A percentile compares a stretch with the other conserved stretches of the same genome.
Conservation (phyloP, 306 rosid species). For the Rosa multiflora region DNA sequence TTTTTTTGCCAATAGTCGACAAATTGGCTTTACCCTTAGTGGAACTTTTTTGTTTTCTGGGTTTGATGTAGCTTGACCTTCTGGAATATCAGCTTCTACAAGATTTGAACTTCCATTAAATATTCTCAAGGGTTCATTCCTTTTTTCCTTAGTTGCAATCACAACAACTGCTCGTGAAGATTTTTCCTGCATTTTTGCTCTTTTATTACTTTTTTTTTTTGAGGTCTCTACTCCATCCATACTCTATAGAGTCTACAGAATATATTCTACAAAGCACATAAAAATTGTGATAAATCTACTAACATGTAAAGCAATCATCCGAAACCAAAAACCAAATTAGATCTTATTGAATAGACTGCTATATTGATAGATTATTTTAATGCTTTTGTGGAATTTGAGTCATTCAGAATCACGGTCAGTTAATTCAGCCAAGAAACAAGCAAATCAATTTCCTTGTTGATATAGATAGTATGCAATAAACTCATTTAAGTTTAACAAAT, state of each 20-base stretch:
- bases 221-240: not conserved
- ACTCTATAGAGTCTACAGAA: no score
- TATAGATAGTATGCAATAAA: no score
- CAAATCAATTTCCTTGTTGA: no score
- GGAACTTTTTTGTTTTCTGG: not conserved
- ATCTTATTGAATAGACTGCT: no score
- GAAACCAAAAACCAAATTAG: not conserved
- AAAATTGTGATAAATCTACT: no score
- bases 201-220: not conserved
- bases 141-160: not conserved
- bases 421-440: not conserved
- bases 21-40: not conserved
- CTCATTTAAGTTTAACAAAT: no score
- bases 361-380: not conserved
- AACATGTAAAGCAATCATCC: not conserved
- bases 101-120: not conserved
- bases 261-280: no score
- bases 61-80: not conserved
- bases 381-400: not conserved
- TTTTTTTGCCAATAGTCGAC: not conserved
- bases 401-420: no score
- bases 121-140: not conserved
- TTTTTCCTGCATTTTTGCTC: not conserved
- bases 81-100: not conserved
- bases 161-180: not conserved